Evolutionary conservation across 305 asterid genomes (phyloP).

Genomic region (Andrographis paniculata): DNA sequence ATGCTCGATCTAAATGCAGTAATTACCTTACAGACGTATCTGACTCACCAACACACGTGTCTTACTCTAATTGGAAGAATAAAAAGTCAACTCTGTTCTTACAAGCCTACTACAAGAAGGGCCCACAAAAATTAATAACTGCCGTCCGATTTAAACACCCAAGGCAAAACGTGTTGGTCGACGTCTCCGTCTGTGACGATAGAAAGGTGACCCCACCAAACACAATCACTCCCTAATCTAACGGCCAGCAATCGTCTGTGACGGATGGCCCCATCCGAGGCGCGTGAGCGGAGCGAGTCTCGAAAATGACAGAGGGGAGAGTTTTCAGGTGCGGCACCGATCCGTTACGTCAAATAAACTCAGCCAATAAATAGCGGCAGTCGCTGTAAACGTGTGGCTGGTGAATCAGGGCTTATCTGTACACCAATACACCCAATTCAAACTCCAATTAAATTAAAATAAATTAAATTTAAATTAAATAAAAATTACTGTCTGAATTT

Average conservation of each 20-base stretch:
- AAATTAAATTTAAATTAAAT: no score
- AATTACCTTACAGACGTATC: not conserved
- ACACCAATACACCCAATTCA: conserved; percentile 11
- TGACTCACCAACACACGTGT: conserved; percentile 15
- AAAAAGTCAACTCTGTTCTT: conserved; percentile 15
- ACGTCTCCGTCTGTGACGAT: conserved; percentile 13
- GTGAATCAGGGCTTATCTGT: conserved; percentile 4
- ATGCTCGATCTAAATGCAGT: conserved; percentile 5
- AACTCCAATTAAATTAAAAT: not conserved
- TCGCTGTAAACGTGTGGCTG: no score
- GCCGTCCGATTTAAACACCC: conserved; percentile 8
- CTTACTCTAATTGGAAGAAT: not conserved
- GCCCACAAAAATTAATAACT: conserved; percentile 17
- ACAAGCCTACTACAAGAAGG: conserved; percentile 5
- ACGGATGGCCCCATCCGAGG: no score
- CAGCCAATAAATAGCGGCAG: no score
- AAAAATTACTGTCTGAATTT: not conserved
- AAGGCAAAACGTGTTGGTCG: conserved; percentile 9
- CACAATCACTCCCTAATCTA: no score
- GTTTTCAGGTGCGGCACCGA: no score
- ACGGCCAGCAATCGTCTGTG: no score
- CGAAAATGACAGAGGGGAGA: no score
- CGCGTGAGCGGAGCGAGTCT: no score
- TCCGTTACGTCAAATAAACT: no score
- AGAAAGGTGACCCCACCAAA: conserved; percentile 2